phyloP scores from a whole-genome alignment of 176 grass and related monocot species.

The Musa schizocarpa region DNA sequence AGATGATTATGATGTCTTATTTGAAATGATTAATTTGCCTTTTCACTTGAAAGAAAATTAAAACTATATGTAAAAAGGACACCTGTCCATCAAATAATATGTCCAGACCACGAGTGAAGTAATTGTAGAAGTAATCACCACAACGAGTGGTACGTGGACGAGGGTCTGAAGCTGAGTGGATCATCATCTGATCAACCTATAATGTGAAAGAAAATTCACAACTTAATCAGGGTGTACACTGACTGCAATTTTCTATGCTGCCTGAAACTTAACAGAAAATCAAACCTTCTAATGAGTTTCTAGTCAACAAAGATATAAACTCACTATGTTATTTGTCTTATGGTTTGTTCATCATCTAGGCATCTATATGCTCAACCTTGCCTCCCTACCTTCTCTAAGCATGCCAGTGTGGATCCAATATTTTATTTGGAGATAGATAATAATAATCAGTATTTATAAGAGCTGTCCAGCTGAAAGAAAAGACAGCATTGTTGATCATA shows the following conservation, averaged over 20 bases:
- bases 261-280: not conserved
- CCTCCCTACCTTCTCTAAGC: not conserved
- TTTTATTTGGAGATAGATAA: too few relatives aligned
- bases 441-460: too few relatives aligned
- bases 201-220: slow-evolving; percentile 1
- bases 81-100: slow-evolving; percentile 99
- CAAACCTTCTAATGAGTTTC: not conserved
- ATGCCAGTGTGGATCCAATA: not conserved
- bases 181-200: slow-evolving; percentile 97
- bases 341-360: not conserved
- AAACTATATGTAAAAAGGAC: not conserved
- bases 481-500: too few relatives aligned
- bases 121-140: slow-evolving; percentile 88
- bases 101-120: slow-evolving; percentile 89
- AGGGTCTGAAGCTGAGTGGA: slow-evolving; percentile 88
- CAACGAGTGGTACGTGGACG: slow-evolving; percentile 68
- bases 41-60: not conserved
- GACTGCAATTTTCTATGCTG: not conserved
- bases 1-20: not conserved
- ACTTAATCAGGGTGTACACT: not conserved
- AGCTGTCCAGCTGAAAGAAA: too few relatives aligned
- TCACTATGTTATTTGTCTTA: not conserved
- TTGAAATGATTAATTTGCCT: too few relatives aligned
- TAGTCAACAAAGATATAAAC: not conserved
- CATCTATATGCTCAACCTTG: not conserved